These are phyloP conservation scores for Cordyceps pruinosa DNA, from an alignment of 2,329 filamentous ascomycete species.

Conservation along the genomic window DNA sequence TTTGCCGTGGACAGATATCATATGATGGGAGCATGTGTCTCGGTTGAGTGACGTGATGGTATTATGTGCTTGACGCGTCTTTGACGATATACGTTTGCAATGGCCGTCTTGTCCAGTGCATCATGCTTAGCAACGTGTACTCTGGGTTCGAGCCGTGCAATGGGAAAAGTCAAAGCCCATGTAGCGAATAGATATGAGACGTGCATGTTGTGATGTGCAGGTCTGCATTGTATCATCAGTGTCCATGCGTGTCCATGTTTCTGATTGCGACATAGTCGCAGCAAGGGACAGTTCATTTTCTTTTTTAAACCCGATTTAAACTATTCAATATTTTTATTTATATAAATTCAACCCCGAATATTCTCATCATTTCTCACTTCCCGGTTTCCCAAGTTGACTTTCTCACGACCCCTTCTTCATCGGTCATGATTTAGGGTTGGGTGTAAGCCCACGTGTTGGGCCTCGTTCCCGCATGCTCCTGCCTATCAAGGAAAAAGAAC, in stretches of 20 bases:
- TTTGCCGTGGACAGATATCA: background rate
- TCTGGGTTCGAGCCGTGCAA: too few relatives aligned
- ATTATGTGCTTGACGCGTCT: background rate
- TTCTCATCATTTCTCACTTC: background rate
- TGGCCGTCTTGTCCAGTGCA: too few relatives aligned
- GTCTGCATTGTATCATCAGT: background rate
- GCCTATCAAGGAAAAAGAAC: background rate
- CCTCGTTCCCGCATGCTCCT: background rate
- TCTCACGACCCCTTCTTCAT: background rate
- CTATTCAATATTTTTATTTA: background rate
- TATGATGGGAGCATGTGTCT: background rate
- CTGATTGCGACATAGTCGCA: background rate
- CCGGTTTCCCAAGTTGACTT: background rate
- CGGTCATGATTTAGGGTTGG: background rate
- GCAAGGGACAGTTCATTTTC: background rate
- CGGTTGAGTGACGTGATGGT: background rate
- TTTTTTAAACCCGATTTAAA: background rate
- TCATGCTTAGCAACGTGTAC: background rate
- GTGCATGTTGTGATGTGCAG: background rate
- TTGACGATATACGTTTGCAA: too few relatives aligned
- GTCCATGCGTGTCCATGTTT: background rate
- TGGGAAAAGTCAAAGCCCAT: too few relatives aligned
- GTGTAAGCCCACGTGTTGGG: constrained; percentile 7
- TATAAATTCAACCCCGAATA: background rate
- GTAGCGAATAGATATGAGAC: background rate